Base-by-base conservation (phyloP, 1,139 yeast genomes). In the Protomyces lactucae-debilis region DNA sequence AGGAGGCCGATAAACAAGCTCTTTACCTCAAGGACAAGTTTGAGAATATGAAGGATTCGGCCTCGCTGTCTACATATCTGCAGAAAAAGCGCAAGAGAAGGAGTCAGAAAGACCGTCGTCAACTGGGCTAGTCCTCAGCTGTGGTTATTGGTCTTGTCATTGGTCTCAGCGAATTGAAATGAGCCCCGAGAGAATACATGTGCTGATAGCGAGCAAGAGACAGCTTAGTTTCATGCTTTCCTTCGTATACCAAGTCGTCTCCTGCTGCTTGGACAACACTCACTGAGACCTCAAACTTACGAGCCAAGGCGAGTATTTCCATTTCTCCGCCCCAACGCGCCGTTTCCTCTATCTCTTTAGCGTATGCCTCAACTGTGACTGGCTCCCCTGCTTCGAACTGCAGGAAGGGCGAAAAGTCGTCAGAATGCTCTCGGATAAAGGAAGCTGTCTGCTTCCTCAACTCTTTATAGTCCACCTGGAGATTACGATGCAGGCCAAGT, bases 271-370 rank as follows among this genome's bases (percentile, higher is more conserved):
- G 84, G 75, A 86, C 78, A 4, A 93, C 85, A 59, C 85, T 80
- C n/a, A 92, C 83, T 0, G 91, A 87, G 70, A 88, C 85, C 65
- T 85, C 80, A 71, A 80, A 88, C 9, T 82, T 82, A 67, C 83
- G 81, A 0, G 95, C 81, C 53, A 91, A 78, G 0, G 98, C 97
- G 71, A 89, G 74, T 21, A 92, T 85, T 76, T 93, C 99, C 79
- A 91, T 79, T 72, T 93, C 98, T 3, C 97, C 95, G 36, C 99
- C 99, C 99, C 99, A 93, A 80, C 89, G 83, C 0, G 96, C 85
- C 0, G 97, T 89, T 16, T 77, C 77, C 64, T 82, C 87, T 65
- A 93, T 80, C 69, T 86, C 86, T 1, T 78, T 75, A 8, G 90
- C 81, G 73, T 93, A 93, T n/a, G 82, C 83, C 46, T 82, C 86